Evolutionary conservation across 1,284 basidiomycete species (phyloP), one percentile per base, ranked within the genome.

Genomic region (Austropuccinia psidii): DNA sequence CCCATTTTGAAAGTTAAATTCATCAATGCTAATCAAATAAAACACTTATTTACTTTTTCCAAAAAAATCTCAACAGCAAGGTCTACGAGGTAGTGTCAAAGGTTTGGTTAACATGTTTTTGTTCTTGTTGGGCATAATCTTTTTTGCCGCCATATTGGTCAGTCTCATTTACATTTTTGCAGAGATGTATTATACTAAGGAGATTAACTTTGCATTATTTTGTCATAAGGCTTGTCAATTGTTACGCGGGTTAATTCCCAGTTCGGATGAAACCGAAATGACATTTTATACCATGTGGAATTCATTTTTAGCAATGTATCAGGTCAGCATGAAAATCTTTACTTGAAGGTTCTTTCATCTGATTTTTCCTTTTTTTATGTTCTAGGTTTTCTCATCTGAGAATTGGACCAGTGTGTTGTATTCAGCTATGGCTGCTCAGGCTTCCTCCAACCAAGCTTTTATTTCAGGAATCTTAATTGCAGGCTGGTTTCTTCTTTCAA

Each of bases 351-450:
- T 17, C 52, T 47, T 35, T 43, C 9, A 45, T 5, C 27, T 27
- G 27, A 15, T n/a, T 33, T 49, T 27, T 37, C 43, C 24, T 11
- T 45, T 15, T 47, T 45, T 27, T 35, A 9, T 31, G 9, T 7
- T 57, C 31, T 87, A 95, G 81, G 85, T 98, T 6, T 92, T 94
- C 82, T 93, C 93, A 0, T 92, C 92, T 0, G 95, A 98, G 81
- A 90, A 98, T 80, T 98, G 95, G 95, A 90, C 90, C 1, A 84
- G 85, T 68, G 84, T 93, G 0, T 80, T 97, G n/a, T 95, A 92
- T 79, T 83, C 81, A 33, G 86, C 88, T 0, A 85, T 88, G 0
- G 82, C 82, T 2, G 86, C 88, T 3, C 91, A 92, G 79, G 80
- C 84, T 0, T 80, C 81, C 1, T 87, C 88, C 35, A 85, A 88